These are phyloP conservation scores for Simplicillium aogashimaense DNA, from an alignment of 2,329 filamentous ascomycete genomes.

Conservation along the genomic window DNA sequence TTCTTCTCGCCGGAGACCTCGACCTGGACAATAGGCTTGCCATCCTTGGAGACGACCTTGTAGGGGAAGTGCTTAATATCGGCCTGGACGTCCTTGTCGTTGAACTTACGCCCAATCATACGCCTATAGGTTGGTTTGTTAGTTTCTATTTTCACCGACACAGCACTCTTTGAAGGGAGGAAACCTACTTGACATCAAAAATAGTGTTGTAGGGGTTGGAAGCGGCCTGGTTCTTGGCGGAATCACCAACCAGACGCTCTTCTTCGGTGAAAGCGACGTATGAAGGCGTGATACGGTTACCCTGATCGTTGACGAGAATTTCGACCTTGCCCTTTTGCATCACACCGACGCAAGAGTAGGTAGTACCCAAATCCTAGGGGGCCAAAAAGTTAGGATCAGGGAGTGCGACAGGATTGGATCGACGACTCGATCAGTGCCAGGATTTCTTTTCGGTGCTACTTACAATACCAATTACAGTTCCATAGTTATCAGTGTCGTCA, in stretches of 20 bases:
- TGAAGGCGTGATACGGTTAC: conserved; percentile 90
- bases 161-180: too few relatives aligned
- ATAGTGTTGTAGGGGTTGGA: conserved; percentile 68
- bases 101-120: conserved; percentile 75
- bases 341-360: conserved; percentile 83
- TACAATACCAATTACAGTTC: conserved; percentile 88
- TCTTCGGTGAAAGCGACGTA: conserved; percentile 97
- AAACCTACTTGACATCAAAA: conserved; percentile 73
- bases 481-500: conserved; percentile 67
- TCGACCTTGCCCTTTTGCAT: conserved; percentile 95
- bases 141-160: too few relatives aligned
- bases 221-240: conserved; percentile 91
- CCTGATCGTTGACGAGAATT: conserved; percentile 93
- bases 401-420: conserved; percentile 11
- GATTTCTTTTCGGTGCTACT: conserved; percentile 18
- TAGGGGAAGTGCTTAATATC: conserved; percentile 99
- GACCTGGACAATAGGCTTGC: conserved; percentile 79
- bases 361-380: conserved; percentile 69
- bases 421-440: background rate
- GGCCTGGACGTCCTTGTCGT: conserved; percentile 77
- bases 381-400: too few relatives aligned
- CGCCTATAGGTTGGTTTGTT: conserved; percentile 41
- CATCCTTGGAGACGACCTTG: conserved; percentile 82
- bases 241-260: conserved; percentile 92
- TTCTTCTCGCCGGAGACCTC: conserved; percentile 55